Conservation (phyloP, 1,284 basidiomycete genomes). For the Apiotrichum sp. region DNA sequence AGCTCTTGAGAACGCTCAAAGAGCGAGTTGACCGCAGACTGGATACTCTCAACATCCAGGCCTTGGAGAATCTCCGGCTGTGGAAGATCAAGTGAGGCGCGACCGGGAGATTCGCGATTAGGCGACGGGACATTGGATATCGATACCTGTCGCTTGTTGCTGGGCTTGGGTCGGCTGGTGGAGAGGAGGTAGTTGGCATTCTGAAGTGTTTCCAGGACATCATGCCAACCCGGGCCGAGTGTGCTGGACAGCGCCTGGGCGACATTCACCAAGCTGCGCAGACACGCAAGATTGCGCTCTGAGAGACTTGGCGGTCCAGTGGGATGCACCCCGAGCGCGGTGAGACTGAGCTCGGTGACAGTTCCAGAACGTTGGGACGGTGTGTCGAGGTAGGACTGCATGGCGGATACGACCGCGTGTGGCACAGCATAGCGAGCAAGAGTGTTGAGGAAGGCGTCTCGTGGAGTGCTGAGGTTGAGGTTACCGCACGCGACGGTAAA, state of each 20-base stretch:
- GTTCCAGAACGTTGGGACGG: constrained; percentile 12
- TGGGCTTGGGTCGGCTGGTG: constrained; percentile 25
- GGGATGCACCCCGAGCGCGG: constrained; percentile 22
- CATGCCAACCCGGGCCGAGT: constrained; percentile 82
- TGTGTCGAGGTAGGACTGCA: constrained; percentile 63
- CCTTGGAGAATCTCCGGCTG: constrained; percentile 50
- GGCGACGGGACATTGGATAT: not conserved
- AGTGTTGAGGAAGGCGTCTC: constrained; percentile 86
- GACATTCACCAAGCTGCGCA: constrained; percentile 73
- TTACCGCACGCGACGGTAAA: constrained; percentile 87
- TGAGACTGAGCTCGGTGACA: constrained; percentile 62
- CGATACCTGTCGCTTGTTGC: not conserved
- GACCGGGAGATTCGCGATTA: not conserved
- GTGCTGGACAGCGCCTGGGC: constrained; percentile 76
- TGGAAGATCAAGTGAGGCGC: constrained; percentile 12
- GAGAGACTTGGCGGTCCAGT: constrained; percentile 64
- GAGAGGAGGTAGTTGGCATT: constrained; percentile 86
- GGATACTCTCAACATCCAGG: constrained; percentile 66
- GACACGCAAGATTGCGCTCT: constrained; percentile 81
- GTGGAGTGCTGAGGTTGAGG: constrained; percentile 71
- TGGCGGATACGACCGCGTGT: constrained; percentile 71
- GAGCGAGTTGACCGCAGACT: constrained; percentile 64
- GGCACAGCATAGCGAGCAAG: constrained; percentile 85
- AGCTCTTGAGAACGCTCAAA: constrained; percentile 78
- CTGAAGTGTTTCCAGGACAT: constrained; percentile 80